Evolutionary conservation across 495 filamentous ascomycete genomes (phyloP), one percentile per base, ranked within the genome.

Genomic region (Melanomma pulvis-pyrius): DNA sequence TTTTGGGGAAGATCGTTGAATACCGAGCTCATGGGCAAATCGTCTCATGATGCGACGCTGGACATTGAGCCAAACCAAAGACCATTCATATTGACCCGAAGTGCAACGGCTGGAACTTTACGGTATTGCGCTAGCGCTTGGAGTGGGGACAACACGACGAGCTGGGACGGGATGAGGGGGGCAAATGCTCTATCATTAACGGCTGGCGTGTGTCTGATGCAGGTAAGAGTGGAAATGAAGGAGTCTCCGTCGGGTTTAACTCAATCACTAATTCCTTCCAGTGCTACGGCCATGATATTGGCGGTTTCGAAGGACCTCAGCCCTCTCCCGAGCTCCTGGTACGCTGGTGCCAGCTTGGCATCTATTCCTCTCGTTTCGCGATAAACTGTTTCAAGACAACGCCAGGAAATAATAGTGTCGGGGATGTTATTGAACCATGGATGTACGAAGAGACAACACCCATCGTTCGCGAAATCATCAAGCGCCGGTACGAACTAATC

Each of bases 311-410:
- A 76, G 87, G 87, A 7, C 86, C 84, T 28, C 86, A 88, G 67
- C 87, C 87, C 4, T 83, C 81, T 0, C 86, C 87, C 12, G 88
- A 90, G 69, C 83, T 87, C 17, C 82, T 90, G 8, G 80, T 90
- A 36, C 83, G 88, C 32, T 90, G 88, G 88, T 79, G 89, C 54
- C 87, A 90, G 69, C 79, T 88, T 2, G 88, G 87, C 25, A 83
- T 86, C 73, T 82, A 89, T 77, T 88, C 86, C 17, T 80, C 86
- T 3, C 86, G 86, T 6, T 89, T 89, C 72, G 84, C 87, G 7
- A 89, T 90, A 78, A 90, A 90, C 76, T 89, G 87, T 74, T 90
- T 87, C 82, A 90, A 90, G 74, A 89, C 87, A 5, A 82, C 82
- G 11, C 79, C 81, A 1, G 76, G 82, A 11, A 82, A 89, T 68